Conservation (phyloP, 1,284 basidiomycete species). For the Takashimella koratensis region DNA sequence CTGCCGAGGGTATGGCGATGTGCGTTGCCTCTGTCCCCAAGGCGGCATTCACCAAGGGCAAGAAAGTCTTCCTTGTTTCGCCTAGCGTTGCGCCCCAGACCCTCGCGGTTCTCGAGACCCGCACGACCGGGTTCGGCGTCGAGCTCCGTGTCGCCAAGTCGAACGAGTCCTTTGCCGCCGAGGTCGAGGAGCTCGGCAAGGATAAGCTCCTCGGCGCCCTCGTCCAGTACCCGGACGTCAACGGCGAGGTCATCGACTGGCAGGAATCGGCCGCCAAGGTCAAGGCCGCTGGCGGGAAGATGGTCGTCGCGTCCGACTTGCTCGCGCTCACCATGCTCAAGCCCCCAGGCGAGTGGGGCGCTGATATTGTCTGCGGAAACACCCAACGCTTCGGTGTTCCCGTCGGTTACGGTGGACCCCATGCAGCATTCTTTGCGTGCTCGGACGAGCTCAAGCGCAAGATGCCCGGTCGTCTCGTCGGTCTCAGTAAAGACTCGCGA, state of each 20-base stretch:
- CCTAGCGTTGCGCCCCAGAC: slow-evolving; percentile 79
- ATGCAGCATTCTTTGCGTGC: slow-evolving; percentile 94
- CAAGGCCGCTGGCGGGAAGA: slow-evolving; percentile 72
- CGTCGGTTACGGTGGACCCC: slow-evolving; percentile 84
- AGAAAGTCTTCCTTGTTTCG: slow-evolving; percentile 80
- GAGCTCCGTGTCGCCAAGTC: slow-evolving; percentile 60
- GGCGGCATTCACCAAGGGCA: slow-evolving; percentile 60
- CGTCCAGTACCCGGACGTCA: slow-evolving; percentile 87
- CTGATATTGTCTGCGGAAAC: slow-evolving; percentile 92
- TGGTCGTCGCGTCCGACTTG: slow-evolving; percentile 86
- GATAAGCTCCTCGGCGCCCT: slow-evolving; percentile 74
- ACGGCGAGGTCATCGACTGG: slow-evolving; percentile 81
- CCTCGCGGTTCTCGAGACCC: slow-evolving; percentile 75
- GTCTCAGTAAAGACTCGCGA: slow-evolving; percentile 76
- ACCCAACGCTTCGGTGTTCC: slow-evolving; percentile 90
- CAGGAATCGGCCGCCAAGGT: slow-evolving; percentile 62
- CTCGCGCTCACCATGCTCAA: slow-evolving; percentile 89
- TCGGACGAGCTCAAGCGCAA: slow-evolving; percentile 90
- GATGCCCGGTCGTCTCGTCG: slow-evolving; percentile 94
- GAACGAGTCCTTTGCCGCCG: slow-evolving; percentile 51
- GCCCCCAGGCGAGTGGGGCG: slow-evolving; percentile 97
- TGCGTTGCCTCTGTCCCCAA: slow-evolving; percentile 45
- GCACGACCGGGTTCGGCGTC: slow-evolving; percentile 86
- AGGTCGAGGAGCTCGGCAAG: slow-evolving; percentile 56
- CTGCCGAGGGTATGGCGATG: slow-evolving; percentile 69